Evolutionary conservation across 1,139 yeast genomes (phyloP).

Genomic region (Torulaspora pretoriensis): DNA sequence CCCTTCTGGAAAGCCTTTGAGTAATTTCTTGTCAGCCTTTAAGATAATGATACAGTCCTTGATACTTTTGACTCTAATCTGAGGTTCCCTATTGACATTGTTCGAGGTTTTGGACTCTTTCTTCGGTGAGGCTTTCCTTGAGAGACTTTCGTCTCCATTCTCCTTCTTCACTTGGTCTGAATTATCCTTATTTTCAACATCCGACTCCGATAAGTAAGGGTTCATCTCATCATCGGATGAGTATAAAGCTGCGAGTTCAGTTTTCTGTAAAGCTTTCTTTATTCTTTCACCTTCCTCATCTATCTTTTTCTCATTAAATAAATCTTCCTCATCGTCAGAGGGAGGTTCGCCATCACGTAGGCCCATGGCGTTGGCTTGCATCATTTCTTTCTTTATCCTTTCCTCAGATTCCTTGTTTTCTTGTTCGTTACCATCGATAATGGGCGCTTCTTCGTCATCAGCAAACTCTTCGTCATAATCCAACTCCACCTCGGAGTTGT

Average conservation of each 20-base stretch:
- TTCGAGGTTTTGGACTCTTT: conserved; percentile 20
- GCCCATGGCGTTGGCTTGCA: conserved; percentile 74
- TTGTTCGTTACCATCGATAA: conserved; percentile 94
- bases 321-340: conserved; percentile 49
- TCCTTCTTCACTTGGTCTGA: conserved; percentile 46
- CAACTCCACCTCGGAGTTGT: conserved; percentile 84
- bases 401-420: conserved; percentile 87
- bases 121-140: conserved; percentile 28
- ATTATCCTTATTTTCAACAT: conserved; percentile 56
- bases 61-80: conserved; percentile 46
- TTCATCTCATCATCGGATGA: conserved; percentile 73
- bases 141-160: conserved; percentile 38
- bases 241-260: conserved; percentile 85
- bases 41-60: conserved; percentile 66
- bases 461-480: conserved; percentile 97
- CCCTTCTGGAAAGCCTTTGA: conserved; percentile 69
- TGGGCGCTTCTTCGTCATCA: conserved; percentile 98
- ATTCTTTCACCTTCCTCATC: conserved; percentile 90
- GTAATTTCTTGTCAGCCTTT: conserved; percentile 57
- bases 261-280: conserved; percentile 74
- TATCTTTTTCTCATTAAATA: conserved; percentile 69
- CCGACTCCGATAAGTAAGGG: conserved; percentile 77
- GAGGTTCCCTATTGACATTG: conserved; percentile 30
- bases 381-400: conserved; percentile 85
- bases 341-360: conserved; percentile 55